Evolutionary conservation across 169 alveolate genomes (phyloP), one percentile per base, ranked within the genome.

Genomic region (Fabrea salina): DNA sequence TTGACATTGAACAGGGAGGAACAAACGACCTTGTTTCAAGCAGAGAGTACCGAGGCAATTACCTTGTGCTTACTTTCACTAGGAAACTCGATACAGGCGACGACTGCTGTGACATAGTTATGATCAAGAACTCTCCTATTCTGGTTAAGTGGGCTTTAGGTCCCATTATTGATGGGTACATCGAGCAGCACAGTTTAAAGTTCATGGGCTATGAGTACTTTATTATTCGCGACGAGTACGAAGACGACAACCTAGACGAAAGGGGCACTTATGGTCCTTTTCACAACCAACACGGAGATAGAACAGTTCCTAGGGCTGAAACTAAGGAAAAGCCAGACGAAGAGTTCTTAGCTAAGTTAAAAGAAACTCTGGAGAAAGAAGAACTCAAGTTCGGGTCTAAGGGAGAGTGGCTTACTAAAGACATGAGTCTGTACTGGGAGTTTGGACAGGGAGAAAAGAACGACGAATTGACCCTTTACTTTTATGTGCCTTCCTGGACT

Each of bases 111-210:
- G 71, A 58, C 43, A 35, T 58, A 30, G 71, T 30, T 22, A 37
- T 58, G 25, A 43, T 58, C 16, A 32, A 30, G 2, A 30, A 58
- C 7, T 30, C 25, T 7, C 71, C 71, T 27, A 30, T 30, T 58
- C 19, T 58, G 35, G 71, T 58, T 0, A 58, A 58, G 16, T 58
- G 41, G 35, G 71, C 71, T 16, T 11, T 58, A 30, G 71, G 71
- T 7, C 71, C 71, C n/a, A n/a, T 58, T 22, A 58, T 58, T 58
- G 71, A 58, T 27, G 71, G 71, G 33, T 22, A 22, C 5, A 58
- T 58, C 33, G 71, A 58, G 33, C 71, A 58, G 41, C 71, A 58
- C 16, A 58, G 71, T 35, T 30, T 58, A 43, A 1, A 35, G 33
- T 35, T 30, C 33, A 58, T 58, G 71, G 71, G 71, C 25, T 35